Base-by-base conservation (phyloP, 768 basidiomycete genomes). In the Boletus reticuloceps region DNA sequence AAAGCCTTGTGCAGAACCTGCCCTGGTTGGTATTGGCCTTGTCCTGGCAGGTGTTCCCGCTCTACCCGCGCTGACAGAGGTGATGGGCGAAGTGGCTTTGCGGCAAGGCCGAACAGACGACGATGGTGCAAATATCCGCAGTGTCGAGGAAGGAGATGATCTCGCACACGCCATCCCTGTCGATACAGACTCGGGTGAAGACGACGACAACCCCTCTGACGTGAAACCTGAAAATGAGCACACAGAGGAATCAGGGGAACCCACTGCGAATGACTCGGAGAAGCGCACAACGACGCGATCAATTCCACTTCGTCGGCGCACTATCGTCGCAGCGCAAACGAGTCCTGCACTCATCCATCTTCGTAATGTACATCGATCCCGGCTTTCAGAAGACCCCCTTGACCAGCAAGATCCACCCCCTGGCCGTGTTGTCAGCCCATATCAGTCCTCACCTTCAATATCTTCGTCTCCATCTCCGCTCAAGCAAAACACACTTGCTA, bases 51-150 rank as follows among this genome's bases (percentile, higher is more conserved):
- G 89, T 31, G 76, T 76, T 27, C 86, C 89, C 4, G 93, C 79
- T 8, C 79, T 97, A 80, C 94, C 93, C 1, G 68, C 71, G 20
- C 75, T 98, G 31, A 83, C 86, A 1, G 78, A 82, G n/a, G 72
- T 84, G 5, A 83, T 88, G 69, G 94, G 95, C 6, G 74, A 88
- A 56, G 87, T 96, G 47, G 90, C 92, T 3, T 74, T 98, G 47
- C 93, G 93, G 60, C 96, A 98, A 73, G 95, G 95, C 2, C 79
- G 92, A 17, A 77, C 80, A 49, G 85, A 88, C 56, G 86, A 89
- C 50, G 78, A 80, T n/a, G 77, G 75, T 2, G 69, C 72, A 53
- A 74, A 77, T 53, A 68, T 77, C 20, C 79, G 76, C 65, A 82
- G 82, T 58, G 64, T 83, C 22, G 77, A 83, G 59, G 63, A 72